Evolutionary conservation across 163 green algal genomes (phyloP), one percentile per base, ranked within the genome.

Genomic region (Scenedesmus sp.): DNA sequence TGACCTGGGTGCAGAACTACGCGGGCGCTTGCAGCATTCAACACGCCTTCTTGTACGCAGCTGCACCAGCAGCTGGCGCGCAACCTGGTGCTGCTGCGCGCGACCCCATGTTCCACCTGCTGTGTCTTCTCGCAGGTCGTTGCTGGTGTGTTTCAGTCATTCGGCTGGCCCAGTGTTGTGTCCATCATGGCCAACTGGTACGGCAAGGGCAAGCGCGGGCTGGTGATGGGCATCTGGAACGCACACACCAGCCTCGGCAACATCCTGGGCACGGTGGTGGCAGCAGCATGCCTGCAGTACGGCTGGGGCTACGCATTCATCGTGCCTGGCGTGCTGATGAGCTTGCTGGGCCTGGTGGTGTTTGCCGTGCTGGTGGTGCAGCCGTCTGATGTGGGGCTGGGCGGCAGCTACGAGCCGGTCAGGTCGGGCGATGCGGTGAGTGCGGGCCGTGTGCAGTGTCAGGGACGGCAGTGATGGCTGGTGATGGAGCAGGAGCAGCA

Each of bases 211-310:
- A 97, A 98, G 91, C 94, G 97, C 12, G 98, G 98, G 9, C 93
- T 99, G 0, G 96, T 99, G 82, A 99, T 99, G 96, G 98, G 98
- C 79, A 92, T 99, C 42, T 99, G 98, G 98, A 99, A 99, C 89
- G 95, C 97, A 2, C 97, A 99, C 96, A 99, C 98, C 12, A 97
- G 93, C 44, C 87, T 99, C 3, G 98, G 98, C 53, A 99, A 99
- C 95, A 99, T 99, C 85, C 70, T 97, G n/a, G 98, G 98, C 33
- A 96, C 95, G 40, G 90, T 99, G 0, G 86, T 98, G 7, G 94
- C 98, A 3, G 96, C 97, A 13, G 94, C 89, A 83, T 96, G 90
- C 95, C 85, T 99, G 59, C 70, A 89, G 37, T 96, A 94, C 86
- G 97, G 97, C 82, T 99, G 98, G 98, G 98, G 98, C 46, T 99